These are phyloP conservation scores for Xylaria sp. DNA, from an alignment of 2,329 filamentous ascomycete species.

Conservation along the genomic window DNA sequence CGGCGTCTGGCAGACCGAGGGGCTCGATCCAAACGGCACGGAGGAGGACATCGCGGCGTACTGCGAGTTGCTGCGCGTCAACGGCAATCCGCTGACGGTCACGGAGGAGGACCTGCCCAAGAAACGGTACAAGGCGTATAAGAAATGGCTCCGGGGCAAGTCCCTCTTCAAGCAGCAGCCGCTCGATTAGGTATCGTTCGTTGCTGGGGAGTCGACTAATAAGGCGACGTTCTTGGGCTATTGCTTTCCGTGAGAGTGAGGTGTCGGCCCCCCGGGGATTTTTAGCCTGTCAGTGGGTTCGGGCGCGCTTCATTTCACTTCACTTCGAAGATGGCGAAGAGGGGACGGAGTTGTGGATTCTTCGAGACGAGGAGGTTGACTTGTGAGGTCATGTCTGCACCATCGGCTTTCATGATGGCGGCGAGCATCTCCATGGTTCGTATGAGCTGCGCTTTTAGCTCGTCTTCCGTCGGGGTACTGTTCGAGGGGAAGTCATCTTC, in stretches of 20 bases:
- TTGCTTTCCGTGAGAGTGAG: no score
- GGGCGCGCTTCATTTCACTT: not conserved
- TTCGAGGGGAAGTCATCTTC: conserved; percentile 23
- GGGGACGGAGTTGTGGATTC: conserved; percentile 32
- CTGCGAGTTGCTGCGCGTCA: conserved; percentile 67
- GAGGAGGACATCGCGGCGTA: conserved; percentile 70
- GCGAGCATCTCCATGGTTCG: conserved; percentile 34
- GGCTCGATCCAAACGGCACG: conserved; percentile 37
- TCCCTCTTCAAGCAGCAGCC: conserved; percentile 91
- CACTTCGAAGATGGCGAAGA: conserved; percentile 28
- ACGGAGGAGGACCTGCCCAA: conserved; percentile 79
- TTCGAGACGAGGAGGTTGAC: conserved; percentile 34
- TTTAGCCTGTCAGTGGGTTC: no score
- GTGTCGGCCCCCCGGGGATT: not conserved
- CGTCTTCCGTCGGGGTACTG: conserved; percentile 6
- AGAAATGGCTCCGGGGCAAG: conserved; percentile 91
- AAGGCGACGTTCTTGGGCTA: no score
- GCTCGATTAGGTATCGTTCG: conserved; percentile 42
- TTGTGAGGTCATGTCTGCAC: conserved; percentile 28
- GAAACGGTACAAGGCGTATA: conserved; percentile 94
- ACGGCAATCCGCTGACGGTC: conserved; percentile 81
- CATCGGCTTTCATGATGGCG: conserved; percentile 31
- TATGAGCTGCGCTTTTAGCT: conserved; percentile 34
- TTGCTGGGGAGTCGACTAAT: no score
- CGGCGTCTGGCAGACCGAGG: conserved; percentile 58